Conservation (phyloP, 495 filamentous ascomycete species). For the Neurospora terricola region DNA sequence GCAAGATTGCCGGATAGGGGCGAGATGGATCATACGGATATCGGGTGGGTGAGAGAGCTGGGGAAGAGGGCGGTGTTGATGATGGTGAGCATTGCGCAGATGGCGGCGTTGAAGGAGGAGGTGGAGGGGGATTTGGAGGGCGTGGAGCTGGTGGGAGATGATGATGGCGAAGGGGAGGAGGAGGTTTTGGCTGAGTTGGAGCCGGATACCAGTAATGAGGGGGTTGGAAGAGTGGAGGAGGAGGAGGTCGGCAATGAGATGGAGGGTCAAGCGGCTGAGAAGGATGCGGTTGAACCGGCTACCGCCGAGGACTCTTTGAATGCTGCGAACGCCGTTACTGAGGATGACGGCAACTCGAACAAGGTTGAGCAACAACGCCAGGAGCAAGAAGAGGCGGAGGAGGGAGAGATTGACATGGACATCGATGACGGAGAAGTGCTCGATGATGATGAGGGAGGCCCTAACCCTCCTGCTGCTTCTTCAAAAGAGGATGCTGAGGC, state of each 20-base stretch:
- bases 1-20: conserved; percentile 47
- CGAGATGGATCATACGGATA: conserved; percentile 45
- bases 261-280: not conserved
- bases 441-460: conserved; percentile 13
- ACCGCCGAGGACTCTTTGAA: not conserved
- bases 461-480: conserved; percentile 9
- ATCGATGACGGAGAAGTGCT: conserved; percentile 38
- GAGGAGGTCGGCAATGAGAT: conserved; percentile 1
- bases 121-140: conserved; percentile 20
- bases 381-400: conserved; percentile 13
- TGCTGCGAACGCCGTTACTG: conserved; percentile 1
- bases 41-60: conserved; percentile 48
- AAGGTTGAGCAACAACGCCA: conserved; percentile 10
- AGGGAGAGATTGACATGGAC: conserved; percentile 34
- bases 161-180: conserved; percentile 23
- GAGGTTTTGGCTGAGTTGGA: conserved; percentile 15
- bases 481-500: conserved; percentile 19
- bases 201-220: conserved; percentile 10
- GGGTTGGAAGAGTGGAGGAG: conserved; percentile 11
- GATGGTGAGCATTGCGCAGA: conserved; percentile 40
- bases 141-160: conserved; percentile 9
- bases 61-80: conserved; percentile 48
- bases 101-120: conserved; percentile 30
- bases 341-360: conserved; percentile 1
- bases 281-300: not conserved